Evolutionary conservation across 805 yeast species (phyloP).

Genomic region (Schwanniomyces sp.): DNA sequence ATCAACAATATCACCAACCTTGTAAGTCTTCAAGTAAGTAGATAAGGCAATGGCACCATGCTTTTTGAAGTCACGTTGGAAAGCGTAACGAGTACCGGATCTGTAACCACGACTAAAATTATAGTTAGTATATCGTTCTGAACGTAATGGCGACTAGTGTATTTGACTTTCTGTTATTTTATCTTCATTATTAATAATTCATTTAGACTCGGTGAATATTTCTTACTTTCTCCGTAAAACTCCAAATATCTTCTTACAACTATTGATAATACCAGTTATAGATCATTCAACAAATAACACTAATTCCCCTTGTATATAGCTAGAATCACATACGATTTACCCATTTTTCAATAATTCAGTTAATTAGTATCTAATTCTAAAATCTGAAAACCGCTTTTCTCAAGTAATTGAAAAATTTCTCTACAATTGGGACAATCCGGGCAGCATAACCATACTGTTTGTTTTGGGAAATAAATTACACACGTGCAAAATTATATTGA

Average conservation of each 20-base stretch:
- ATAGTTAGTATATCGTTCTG: constrained; percentile 21
- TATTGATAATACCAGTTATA: not conserved
- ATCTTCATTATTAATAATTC: not conserved
- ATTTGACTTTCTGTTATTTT: not conserved
- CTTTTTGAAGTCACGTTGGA: constrained; percentile 99
- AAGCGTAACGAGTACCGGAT: constrained; percentile 99
- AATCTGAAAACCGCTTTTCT: not conserved
- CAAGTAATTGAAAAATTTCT: constrained; percentile 1
- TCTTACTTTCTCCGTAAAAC: not conserved
- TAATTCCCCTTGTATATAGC: not conserved
- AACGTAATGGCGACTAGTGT: not conserved
- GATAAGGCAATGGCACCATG: constrained; percentile 94
- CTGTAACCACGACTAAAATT: constrained; percentile 86
- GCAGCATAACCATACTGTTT: not conserved
- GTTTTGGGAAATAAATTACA: not conserved
- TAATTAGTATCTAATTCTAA: not conserved
- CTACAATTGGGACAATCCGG: not conserved
- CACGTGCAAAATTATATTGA: not conserved
- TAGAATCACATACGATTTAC: constrained; percentile 14
- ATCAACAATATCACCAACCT: constrained; percentile 99
- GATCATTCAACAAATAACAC: not conserved
- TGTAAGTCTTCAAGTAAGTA: constrained; percentile 96
- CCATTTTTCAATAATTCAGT: constrained; percentile 14
- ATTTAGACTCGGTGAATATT: not conserved
- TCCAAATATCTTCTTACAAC: not conserved